Percentiles rank a stretch among this genome's conserved stretches.
These are phyloP conservation scores for Arthrobotrys sphaeroides DNA, from an alignment of 2,329 filamentous ascomycete species.

Conservation along the genomic window DNA sequence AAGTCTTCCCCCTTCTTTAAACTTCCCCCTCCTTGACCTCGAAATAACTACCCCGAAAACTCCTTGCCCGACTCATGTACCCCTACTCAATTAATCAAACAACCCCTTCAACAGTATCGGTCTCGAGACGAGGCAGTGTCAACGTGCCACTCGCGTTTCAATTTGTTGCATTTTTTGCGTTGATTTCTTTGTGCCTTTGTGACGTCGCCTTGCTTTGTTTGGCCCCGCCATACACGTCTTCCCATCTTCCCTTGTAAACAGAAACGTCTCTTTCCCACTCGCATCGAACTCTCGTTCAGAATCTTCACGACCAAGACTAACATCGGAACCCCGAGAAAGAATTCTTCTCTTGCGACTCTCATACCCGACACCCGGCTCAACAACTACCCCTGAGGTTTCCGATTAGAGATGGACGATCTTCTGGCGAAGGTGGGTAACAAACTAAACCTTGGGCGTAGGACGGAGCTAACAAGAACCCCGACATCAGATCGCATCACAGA, in stretches of 20 bases:
- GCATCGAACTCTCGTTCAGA: too few species aligned
- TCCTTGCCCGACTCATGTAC: background rate
- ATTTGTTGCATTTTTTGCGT: constrained; percentile 43
- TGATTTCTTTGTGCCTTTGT: background rate
- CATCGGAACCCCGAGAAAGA: background rate
- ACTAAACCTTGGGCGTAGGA: background rate
- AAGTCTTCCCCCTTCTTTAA: too few species aligned
- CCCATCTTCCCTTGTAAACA: constrained; percentile 23
- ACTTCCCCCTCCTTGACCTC: background rate
- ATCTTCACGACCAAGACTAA: background rate
- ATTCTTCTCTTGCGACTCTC: background rate
- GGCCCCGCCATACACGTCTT: constrained; percentile 10
- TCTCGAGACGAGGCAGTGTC: background rate
- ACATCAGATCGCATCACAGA: constrained; percentile 52
- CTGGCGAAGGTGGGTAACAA: constrained; percentile 51
- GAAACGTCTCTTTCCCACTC: constrained; percentile 2
- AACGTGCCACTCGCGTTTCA: too few species aligned
- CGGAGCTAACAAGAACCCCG: constrained; percentile 10
- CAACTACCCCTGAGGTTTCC: background rate
- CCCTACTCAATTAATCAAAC: background rate
- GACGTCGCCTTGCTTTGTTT: constrained; percentile 29
- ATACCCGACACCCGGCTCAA: background rate
- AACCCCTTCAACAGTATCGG: background rate
- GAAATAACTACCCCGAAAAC: background rate
- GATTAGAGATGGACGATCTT: constrained; percentile 48